Percentiles rank a stretch among this genome's conserved stretches.
Evolutionary conservation across 2,329 filamentous ascomycete genomes (phyloP).

Genomic region (Knoxdaviesia proteae): DNA sequence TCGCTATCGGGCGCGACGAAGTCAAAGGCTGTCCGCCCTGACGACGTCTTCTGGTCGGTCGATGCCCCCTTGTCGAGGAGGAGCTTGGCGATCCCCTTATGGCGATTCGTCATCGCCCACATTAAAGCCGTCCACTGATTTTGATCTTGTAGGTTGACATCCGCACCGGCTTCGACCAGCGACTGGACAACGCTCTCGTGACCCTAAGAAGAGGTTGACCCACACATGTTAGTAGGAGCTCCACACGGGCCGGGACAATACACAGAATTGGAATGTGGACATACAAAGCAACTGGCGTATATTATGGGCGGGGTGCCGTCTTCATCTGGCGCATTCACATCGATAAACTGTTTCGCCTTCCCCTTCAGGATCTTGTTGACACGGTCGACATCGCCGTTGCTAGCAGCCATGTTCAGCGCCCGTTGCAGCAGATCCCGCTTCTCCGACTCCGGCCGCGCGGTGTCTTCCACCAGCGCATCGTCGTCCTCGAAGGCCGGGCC

Average conservation of each 20-base stretch:
- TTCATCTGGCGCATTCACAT: slow-evolving; percentile 75
- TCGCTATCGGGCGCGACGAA: slow-evolving; percentile 92
- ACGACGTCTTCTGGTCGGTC: slow-evolving; percentile 87
- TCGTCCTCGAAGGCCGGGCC: slow-evolving; percentile 56
- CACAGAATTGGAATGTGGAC: slow-evolving; percentile 10
- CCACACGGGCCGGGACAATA: neutral
- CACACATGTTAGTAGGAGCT: neutral
- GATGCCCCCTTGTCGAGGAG: slow-evolving; percentile 85
- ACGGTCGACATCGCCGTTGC: slow-evolving; percentile 77
- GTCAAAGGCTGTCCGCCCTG: slow-evolving; percentile 82
- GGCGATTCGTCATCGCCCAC: slow-evolving; percentile 98
- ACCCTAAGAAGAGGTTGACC: slow-evolving; percentile 27
- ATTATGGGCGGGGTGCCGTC: slow-evolving; percentile 93
- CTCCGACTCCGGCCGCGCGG: slow-evolving; percentile 51
- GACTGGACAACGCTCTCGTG: slow-evolving; percentile 75
- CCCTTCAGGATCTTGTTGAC: slow-evolving; percentile 58
- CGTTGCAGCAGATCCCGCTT: slow-evolving; percentile 72
- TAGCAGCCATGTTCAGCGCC: slow-evolving; percentile 81
- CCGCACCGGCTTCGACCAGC: slow-evolving; percentile 65
- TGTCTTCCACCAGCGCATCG: slow-evolving; percentile 54
- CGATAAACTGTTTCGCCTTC: slow-evolving; percentile 52
- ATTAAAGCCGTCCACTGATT: slow-evolving; percentile 97
- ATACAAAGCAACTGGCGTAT: slow-evolving; percentile 91
- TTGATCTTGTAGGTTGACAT: slow-evolving; percentile 82
- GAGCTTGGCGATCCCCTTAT: slow-evolving; percentile 87